Base-by-base conservation (phyloP, 2,329 filamentous ascomycete genomes). In the Simplicillium aogashimaense region DNA sequence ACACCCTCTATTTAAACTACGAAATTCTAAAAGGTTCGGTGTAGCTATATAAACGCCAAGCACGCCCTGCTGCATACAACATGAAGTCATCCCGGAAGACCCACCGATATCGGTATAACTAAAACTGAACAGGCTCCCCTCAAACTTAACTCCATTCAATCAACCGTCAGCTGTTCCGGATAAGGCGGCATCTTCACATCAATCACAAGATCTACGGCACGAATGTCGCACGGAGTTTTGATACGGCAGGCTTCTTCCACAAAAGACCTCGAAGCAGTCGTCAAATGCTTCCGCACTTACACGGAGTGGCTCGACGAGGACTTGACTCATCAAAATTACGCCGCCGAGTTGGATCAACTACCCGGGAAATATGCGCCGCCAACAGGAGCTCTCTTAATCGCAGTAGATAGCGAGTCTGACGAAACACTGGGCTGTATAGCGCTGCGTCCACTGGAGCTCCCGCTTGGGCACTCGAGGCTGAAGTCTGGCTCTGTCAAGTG, bases 341-440 rank as follows among this genome's bases (percentile, higher is more conserved):
- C 39, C 1, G 39, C 42, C 7, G 54, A 56, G 30, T 29, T 53
- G 3, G 43, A 43, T n/a, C 35, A 39, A 1, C 38, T 54, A 4
- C 53, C 54, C 4, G 52, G 54, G 9, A 52, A 52, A 44, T 56
- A 56, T 13, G 46, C 49, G 9, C 35, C 52, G 3, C 50, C 54
- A 0, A 34, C 41, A 5, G 53, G 53, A 9, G 51, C 48, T 4
- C 39, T 55, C 2, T 36, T 56, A 2, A 39, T 56, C 2, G 54
- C 53, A 2, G 33, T 45, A 10, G 51, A 55, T 28, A 18, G 34
- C 2, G n/a, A 41, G 7, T 44, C 49, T 2, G 40, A 44, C 12
- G 12, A 42, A 3, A 37, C 50, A 2, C 46, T 56, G 3, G 53
- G 52, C 25, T 56, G 53, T 29, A 45, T 56, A 34, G 52, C 51